Conservation (phyloP, 257 asterid species). For the Vinca minor region DNA sequence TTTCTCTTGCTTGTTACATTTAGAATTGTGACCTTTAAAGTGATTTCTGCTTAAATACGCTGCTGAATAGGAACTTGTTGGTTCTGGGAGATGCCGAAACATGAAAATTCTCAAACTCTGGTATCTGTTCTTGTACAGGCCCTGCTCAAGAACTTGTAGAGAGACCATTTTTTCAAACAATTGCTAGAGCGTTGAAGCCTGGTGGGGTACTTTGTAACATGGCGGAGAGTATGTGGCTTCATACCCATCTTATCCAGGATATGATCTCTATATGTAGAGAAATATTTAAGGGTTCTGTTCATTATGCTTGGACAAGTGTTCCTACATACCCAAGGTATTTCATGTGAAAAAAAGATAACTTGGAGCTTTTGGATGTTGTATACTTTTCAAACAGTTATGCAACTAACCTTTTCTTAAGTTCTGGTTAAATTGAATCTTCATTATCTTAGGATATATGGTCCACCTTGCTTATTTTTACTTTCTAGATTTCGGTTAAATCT, state of each 20-base stretch:
- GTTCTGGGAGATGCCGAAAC: not conserved
- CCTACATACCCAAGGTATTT: slow-evolving; percentile 96
- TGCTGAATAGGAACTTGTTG: not conserved
- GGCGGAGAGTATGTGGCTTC: slow-evolving; percentile 99
- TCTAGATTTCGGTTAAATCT: not conserved
- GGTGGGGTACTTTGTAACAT: slow-evolving; percentile 97
- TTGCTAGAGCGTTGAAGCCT: slow-evolving; percentile 77
- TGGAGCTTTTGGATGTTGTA: not conserved
- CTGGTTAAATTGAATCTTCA: too few species aligned
- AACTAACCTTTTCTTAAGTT: not conserved
- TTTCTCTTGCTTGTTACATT: not conserved
- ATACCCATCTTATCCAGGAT: slow-evolving; percentile 88
- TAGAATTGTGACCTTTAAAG: not conserved
- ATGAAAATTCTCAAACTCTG: not conserved
- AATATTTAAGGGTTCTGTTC: slow-evolving; percentile 78
- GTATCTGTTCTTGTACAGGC: slow-evolving; percentile 32
- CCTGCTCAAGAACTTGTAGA: slow-evolving; percentile 96
- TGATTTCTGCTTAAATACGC: not conserved
- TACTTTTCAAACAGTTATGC: not conserved
- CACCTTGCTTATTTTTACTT: not conserved
- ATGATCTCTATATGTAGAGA: slow-evolving; percentile 68
- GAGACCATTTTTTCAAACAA: slow-evolving; percentile 76
- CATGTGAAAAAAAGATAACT: not conserved
- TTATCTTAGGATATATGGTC: too few species aligned
- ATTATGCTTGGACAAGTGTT: slow-evolving; percentile 90